phyloP scores from a whole-genome alignment of 1,284 basidiomycete genomes.

The Mrakiaceae sp. region DNA sequence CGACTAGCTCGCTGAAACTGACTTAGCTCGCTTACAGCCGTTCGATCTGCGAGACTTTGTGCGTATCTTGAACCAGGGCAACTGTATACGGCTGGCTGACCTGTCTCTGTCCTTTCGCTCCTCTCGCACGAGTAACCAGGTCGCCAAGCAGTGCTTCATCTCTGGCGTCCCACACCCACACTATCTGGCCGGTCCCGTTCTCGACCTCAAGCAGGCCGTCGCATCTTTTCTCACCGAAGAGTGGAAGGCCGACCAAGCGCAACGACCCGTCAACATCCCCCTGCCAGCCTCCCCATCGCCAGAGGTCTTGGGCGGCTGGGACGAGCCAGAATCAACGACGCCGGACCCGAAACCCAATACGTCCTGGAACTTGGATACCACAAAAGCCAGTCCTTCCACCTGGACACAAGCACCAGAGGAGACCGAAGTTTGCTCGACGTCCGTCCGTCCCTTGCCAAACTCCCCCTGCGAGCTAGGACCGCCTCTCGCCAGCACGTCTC shows the following conservation, averaged over 20 bases:
- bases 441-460: too few species aligned
- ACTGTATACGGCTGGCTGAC: too few species aligned
- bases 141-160: constrained; percentile 65
- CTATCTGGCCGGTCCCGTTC: constrained; percentile 17
- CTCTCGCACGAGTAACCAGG: neutral
- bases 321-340: too few species aligned
- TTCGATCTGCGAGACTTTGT: constrained; percentile 76
- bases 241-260: constrained; percentile 26
- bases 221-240: constrained; percentile 32
- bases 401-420: too few species aligned
- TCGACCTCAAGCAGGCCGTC: constrained; percentile 31
- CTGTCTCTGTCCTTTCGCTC: neutral
- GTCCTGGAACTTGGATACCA: too few species aligned
- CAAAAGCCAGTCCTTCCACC: too few species aligned
- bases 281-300: constrained; percentile 23
- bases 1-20: constrained; percentile 4
- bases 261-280: constrained; percentile 13
- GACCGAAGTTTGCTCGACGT: too few species aligned
- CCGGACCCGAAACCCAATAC: too few species aligned
- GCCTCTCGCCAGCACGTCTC: too few species aligned
- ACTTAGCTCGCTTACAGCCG: constrained; percentile 32
- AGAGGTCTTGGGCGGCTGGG: neutral
- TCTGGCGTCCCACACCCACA: constrained; percentile 46
- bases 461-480: too few species aligned
- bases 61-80: constrained; percentile 35